phyloP scores from a whole-genome alignment of 768 basidiomycete genomes.

The Cystoderma amianthinum region DNA sequence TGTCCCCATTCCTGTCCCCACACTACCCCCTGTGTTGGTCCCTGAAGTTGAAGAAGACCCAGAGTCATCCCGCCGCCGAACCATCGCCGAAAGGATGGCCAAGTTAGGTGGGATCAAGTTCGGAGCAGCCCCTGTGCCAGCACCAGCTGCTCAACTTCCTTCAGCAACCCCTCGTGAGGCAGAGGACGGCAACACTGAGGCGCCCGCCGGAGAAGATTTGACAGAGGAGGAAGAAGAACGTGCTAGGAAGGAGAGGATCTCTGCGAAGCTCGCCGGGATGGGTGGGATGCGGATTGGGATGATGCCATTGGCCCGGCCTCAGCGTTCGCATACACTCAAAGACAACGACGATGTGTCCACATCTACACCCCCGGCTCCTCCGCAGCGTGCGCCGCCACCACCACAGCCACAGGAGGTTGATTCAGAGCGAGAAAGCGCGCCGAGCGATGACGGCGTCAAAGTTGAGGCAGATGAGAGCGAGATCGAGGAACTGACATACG shows the following conservation, averaged over 20 bases:
- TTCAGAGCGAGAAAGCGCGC: slow-evolving; percentile 37
- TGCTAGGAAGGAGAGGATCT: slow-evolving; percentile 47
- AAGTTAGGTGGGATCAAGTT: slow-evolving; percentile 83
- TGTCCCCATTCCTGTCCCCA: slow-evolving; percentile 8
- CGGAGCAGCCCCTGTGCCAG: slow-evolving; percentile 53
- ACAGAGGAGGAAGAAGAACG: slow-evolving; percentile 52
- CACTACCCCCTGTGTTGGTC: slow-evolving; percentile 22
- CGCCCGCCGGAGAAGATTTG: slow-evolving; percentile 7
- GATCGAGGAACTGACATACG: slow-evolving; percentile 56
- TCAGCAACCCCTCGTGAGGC: slow-evolving; percentile 25
- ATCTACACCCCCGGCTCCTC: slow-evolving; percentile 12
- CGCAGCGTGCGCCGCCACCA: slow-evolving; percentile 17
- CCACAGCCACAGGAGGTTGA: slow-evolving; percentile 31
- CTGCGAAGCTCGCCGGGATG: slow-evolving; percentile 46
- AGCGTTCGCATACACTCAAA: background rate
- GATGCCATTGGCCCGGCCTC: slow-evolving; percentile 30
- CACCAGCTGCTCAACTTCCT: slow-evolving; percentile 26
- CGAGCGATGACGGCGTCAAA: slow-evolving; percentile 54
- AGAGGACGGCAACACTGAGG: slow-evolving; percentile 7
- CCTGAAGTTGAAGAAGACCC: slow-evolving; percentile 34
- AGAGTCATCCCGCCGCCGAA: slow-evolving; percentile 49
- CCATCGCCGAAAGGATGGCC: slow-evolving; percentile 94
- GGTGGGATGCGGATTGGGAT: slow-evolving; percentile 55
- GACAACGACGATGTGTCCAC: slow-evolving; percentile 11
- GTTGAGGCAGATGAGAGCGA: slow-evolving; percentile 72